These are phyloP conservation scores for Hamamelis virginiana DNA, from an alignment of 164 flowering plant species.

Conservation along the genomic window DNA sequence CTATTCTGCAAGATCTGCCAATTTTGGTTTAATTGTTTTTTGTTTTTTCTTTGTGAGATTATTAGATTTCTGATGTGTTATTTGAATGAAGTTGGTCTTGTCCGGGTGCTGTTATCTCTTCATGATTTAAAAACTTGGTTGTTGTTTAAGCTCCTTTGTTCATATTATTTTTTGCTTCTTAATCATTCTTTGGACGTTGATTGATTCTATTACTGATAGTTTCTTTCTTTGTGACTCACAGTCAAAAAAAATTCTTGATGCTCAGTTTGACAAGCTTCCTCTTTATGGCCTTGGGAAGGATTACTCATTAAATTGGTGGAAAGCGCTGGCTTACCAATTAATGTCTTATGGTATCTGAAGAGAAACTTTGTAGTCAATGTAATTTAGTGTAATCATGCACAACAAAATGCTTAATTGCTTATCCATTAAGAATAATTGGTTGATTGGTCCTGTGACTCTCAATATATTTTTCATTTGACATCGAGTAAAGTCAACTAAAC, in stretches of 20 bases:
- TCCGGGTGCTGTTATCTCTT: background rate
- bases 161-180: background rate
- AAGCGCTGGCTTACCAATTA: conserved; percentile 45
- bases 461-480: background rate
- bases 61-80: background rate
- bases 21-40: no score
- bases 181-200: background rate
- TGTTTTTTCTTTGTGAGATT: background rate
- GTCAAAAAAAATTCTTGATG: conserved; percentile 51
- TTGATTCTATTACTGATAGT: background rate
- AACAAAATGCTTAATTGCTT: background rate
- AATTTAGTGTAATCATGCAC: background rate
- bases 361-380: background rate
- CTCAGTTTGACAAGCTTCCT: conserved; percentile 53
- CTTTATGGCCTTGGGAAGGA: conserved; percentile 62
- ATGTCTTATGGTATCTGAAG: conserved; percentile 41
- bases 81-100: background rate
- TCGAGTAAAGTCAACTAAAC: background rate
- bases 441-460: background rate
- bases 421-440: background rate
- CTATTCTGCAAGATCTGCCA: background rate
- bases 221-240: conserved; percentile 16
- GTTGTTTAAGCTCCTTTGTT: background rate
- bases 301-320: conserved; percentile 63
- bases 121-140: background rate